Conservation (phyloP, 177 flowering plant genomes). For the Vitis hybrid region DNA sequence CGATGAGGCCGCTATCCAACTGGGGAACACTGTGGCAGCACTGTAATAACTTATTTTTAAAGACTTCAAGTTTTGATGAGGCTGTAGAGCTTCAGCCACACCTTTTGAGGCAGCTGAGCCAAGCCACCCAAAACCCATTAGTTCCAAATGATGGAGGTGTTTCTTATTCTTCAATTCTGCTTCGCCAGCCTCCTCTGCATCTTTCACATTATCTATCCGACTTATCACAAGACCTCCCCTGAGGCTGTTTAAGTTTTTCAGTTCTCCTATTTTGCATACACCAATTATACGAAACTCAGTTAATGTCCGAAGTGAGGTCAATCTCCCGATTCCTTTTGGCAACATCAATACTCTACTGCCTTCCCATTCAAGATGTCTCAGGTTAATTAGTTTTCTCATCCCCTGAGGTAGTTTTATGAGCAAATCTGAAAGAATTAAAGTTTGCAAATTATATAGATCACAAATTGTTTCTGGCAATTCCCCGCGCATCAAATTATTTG, state of each 20-base stretch:
- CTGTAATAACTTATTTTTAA: background rate
- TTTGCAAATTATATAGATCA: conserved; percentile 10
- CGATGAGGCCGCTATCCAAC: conserved; percentile 1
- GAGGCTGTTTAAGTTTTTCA: conserved; percentile 5
- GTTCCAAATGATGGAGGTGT: background rate
- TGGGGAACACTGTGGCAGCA: background rate
- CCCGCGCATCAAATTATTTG: background rate
- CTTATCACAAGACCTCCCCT: conserved; percentile 1
- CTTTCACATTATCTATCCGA: conserved; percentile 13
- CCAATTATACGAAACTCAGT: conserved; percentile 6
- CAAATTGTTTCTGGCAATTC: conserved; percentile 3
- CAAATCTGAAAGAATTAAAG: background rate
- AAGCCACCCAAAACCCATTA: no score
- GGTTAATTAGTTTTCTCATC: conserved; percentile 4
- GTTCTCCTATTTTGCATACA: background rate
- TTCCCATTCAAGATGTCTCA: conserved; percentile 1
- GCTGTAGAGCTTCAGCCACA: conserved; percentile 4
- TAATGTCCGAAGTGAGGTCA: conserved; percentile 4
- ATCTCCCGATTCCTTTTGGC: conserved; percentile 14
- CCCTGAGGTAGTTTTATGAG: conserved; percentile 2
- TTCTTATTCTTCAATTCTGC: conserved; percentile 16
- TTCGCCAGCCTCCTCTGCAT: conserved; percentile 11
- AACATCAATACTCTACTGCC: background rate
- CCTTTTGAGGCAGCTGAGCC: background rate
- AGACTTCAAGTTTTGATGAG: background rate